Percentiles rank a stretch among this genome's conserved stretches.
phyloP scores from a whole-genome alignment of 1,284 basidiomycete species.

The Trichosporon ovoides region DNA sequence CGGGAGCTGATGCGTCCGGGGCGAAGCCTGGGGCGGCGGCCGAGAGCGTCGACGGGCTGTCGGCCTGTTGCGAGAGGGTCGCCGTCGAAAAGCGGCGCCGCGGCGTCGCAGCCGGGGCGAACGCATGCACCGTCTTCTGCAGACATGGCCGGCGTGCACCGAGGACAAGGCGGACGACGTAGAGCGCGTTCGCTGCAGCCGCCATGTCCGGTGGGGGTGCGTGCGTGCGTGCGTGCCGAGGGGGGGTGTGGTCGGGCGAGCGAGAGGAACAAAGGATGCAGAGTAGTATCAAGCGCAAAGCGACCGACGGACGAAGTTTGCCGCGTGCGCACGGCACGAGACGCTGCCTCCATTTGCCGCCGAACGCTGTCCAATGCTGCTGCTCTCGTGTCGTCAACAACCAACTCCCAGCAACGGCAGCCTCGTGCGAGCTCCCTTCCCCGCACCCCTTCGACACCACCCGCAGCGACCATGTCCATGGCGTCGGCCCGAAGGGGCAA shows the following conservation, averaged over 20 bases:
- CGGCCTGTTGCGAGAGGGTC: not conserved
- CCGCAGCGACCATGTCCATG: conserved; percentile 33
- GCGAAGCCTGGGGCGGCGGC: not conserved
- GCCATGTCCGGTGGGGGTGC: conserved; percentile 9
- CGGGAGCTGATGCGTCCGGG: not conserved
- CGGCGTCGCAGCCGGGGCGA: not conserved
- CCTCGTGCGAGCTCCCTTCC: not conserved
- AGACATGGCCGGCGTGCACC: not conserved
- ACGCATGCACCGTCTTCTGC: not conserved
- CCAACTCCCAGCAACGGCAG: not conserved
- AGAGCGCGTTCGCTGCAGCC: conserved; percentile 18
- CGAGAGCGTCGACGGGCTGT: not conserved
- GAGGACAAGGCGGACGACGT: conserved; percentile 23
- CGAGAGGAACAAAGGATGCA: not conserved
- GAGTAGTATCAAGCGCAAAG: not conserved
- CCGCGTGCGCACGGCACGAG: not conserved
- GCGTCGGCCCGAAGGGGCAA: conserved; percentile 39
- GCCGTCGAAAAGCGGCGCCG: conserved; percentile 8
- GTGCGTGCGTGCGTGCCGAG: too few species aligned
- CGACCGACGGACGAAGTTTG: not conserved
- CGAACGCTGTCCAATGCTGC: not conserved
- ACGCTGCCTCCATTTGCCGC: conserved; percentile 1
- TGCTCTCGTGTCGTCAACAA: conserved; percentile 1
- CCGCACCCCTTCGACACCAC: not conserved
- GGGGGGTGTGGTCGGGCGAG: not conserved